Conservation (phyloP, 768 basidiomycete genomes). For the Cystofilobasidium macerans region DNA sequence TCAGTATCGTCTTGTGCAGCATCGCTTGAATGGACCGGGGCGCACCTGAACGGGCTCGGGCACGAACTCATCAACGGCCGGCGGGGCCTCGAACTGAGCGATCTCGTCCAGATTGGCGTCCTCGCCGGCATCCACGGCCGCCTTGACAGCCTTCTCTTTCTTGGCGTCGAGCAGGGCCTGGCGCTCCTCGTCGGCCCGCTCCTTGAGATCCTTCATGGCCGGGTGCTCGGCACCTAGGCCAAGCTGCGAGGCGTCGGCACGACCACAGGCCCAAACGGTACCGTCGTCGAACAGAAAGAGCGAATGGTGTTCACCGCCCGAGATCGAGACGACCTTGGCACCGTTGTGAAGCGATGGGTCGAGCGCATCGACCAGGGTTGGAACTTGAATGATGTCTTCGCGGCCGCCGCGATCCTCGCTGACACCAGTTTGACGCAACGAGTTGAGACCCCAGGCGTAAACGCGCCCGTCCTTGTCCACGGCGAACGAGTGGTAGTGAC, state of each 20-base stretch:
- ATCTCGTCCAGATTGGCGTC: constrained; percentile 27
- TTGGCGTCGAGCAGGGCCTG: constrained; percentile 26
- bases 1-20: too few species aligned
- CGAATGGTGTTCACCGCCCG: constrained; percentile 77
- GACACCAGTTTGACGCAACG: constrained; percentile 59
- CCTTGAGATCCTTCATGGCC: constrained; percentile 31
- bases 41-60: constrained; percentile 35
- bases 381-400: constrained; percentile 46
- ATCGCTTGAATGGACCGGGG: too few species aligned
- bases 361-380: constrained; percentile 41
- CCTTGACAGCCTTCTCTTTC: constrained; percentile 16
- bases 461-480: constrained; percentile 71
- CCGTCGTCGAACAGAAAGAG: constrained; percentile 77
- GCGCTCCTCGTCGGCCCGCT: constrained; percentile 31
- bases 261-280: constrained; percentile 74
- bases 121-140: constrained; percentile 25
- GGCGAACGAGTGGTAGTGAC: constrained; percentile 79
- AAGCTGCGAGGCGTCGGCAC: constrained; percentile 71
- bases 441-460: constrained; percentile 93
- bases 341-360: constrained; percentile 37
- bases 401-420: constrained; percentile 41
- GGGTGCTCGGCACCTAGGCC: constrained; percentile 48
- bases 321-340: constrained; percentile 49
- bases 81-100: constrained; percentile 31
- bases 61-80: constrained; percentile 36